Evolutionary conservation across 306 rosid species (phyloP), one percentile per base, ranked within the genome.

Genomic region (Vachellia pachyceras): DNA sequence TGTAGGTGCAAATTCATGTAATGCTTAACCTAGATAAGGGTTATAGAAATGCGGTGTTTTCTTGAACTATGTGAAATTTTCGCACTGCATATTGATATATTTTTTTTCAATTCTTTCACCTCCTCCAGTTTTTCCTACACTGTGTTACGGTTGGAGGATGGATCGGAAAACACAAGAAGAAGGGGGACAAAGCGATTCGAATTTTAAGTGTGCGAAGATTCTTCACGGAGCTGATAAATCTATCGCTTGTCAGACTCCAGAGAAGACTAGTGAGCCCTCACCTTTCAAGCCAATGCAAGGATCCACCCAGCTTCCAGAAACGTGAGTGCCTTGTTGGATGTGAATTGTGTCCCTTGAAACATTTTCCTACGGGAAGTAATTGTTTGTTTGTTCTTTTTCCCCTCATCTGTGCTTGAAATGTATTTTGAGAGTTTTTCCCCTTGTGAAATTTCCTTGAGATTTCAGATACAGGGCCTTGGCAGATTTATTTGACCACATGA

Each of bases 171-270:
- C 22, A 35, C 69, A 69, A 6, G 81, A 64, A 7, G 80, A 77
- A 63, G 69, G 81, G 20, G 23, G 35, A 7, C 80, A 79, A 50
- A 63, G 33, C 18, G 63, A 65, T 61, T 76, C 52, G 4, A 57
- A 42, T 82, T 69, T 85, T 13, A 78, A 79, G 8, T 23, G 49
- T 12, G 55, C 35, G 76, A 82, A 64, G 79, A 75, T 74, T 50
- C 64, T 77, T 5, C 70, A 33, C n/a, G 57, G 77, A 12, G 69
- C 29, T 77, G 91, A 85, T 52, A 60, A 78, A 76, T 49, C 84
- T 42, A 84, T 86, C 44, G 87, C 64, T 10, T 87, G 89, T 67
- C 87, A 79, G 76, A 93, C 96, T 15, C 91, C 94, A 3, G 84
- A 85, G 80, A 93, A 93, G 82, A 86, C 73, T 3, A 69, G 58